These are phyloP conservation scores for Passiflora organensis DNA, from an alignment of 345 rosid genomes.

Conservation along the genomic window DNA sequence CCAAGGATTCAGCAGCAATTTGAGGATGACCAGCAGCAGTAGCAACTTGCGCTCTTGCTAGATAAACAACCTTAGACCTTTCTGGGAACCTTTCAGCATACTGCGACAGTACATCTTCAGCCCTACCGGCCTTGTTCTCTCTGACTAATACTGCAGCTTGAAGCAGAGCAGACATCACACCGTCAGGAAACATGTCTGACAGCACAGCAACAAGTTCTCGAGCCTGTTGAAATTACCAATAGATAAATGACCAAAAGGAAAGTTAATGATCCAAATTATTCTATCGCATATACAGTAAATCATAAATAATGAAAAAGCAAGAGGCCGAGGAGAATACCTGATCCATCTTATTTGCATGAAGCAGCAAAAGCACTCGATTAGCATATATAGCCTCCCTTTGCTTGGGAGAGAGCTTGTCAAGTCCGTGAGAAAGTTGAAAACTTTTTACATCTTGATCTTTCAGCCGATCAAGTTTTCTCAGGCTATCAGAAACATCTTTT, in stretches of 20 bases:
- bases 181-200: conserved; percentile 56
- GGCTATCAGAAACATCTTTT: conserved; percentile 70
- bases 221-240: conserved; percentile 47
- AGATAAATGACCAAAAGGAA: conserved; percentile 7
- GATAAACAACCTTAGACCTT: conserved; percentile 56
- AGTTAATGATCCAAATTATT: neutral
- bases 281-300: neutral
- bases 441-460: conserved; percentile 56
- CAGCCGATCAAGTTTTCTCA: conserved; percentile 78
- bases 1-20: conserved; percentile 76
- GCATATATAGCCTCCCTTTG: conserved; percentile 76
- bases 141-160: conserved; percentile 85
- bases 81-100: conserved; percentile 63
- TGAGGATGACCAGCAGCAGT: conserved; percentile 77
- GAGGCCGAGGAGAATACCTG: conserved; percentile 46
- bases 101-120: conserved; percentile 75
- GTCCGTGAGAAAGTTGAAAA: conserved; percentile 59
- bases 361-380: conserved; percentile 77
- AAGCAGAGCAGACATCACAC: conserved; percentile 61
- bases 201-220: conserved; percentile 71
- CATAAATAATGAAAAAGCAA: neutral
- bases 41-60: conserved; percentile 92
- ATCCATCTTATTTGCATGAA: conserved; percentile 92
- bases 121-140: conserved; percentile 82
- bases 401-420: conserved; percentile 76